Conservation (phyloP, 2,329 filamentous ascomycete species). For the Nectriaceae sp. region DNA sequence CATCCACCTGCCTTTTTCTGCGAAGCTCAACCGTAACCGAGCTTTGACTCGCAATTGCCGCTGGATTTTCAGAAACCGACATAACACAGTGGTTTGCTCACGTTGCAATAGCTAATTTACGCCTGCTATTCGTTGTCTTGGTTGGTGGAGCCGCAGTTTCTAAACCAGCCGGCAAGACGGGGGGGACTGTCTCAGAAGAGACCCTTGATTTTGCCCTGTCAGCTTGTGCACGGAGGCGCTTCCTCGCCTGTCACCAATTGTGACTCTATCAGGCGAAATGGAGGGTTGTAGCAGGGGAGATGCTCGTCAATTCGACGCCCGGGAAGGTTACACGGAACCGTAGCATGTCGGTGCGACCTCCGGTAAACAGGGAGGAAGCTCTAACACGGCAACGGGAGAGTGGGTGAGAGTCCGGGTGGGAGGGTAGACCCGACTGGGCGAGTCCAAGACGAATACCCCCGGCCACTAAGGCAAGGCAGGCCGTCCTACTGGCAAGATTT, state of each 20-base stretch:
- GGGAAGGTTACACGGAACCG: slow-evolving; percentile 7
- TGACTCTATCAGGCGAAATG: background rate
- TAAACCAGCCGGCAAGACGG: slow-evolving; percentile 16
- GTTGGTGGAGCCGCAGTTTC: slow-evolving; percentile 24
- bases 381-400: no score
- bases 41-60: background rate
- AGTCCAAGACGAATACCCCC: no score
- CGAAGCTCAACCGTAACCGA: background rate
- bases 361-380: no score
- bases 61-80: no score
- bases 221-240: slow-evolving; percentile 17
- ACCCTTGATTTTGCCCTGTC: slow-evolving; percentile 21
- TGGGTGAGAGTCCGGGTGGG: no score
- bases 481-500: no score
- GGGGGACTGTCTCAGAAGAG: slow-evolving; percentile 28
- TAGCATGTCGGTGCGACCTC: background rate
- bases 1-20: background rate
- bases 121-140: slow-evolving; percentile 17
- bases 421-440: no score
- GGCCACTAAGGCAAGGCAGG: slow-evolving; percentile 7
- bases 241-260: slow-evolving; percentile 1
- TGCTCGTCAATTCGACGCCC: background rate
- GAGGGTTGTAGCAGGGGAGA: background rate
- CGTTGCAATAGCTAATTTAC: slow-evolving; percentile 15
- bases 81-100: no score